phyloP scores from a whole-genome alignment of 2,329 filamentous ascomycete species.

The Samsoniella hepiali region DNA sequence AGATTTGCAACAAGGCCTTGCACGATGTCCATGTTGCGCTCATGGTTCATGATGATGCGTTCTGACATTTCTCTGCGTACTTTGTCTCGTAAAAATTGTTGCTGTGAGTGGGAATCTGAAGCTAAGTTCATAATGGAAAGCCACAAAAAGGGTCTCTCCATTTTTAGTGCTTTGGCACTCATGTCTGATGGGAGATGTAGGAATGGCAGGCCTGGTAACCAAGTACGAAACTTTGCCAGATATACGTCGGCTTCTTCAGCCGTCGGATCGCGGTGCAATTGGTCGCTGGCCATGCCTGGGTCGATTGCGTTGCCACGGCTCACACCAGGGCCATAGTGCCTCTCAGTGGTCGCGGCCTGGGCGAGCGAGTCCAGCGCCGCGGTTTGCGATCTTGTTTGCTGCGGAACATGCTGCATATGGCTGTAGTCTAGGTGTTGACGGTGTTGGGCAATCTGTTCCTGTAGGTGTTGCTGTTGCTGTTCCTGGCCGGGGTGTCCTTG shows the following conservation, averaged over 20 bases:
- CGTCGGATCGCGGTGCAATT: conserved; percentile 29
- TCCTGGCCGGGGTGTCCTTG: conserved; percentile 17
- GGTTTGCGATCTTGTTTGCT: conserved; percentile 14
- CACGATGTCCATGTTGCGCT: conserved; percentile 50
- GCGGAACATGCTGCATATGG: conserved; percentile 19
- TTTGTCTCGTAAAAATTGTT: conserved; percentile 38
- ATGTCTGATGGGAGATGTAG: conserved; percentile 38
- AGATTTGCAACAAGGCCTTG: conserved; percentile 46
- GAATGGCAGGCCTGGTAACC: conserved; percentile 44
- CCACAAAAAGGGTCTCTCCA: conserved; percentile 48
- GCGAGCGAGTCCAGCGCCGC: conserved; percentile 29
- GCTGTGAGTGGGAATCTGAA: conserved; percentile 39
- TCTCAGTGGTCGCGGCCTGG: conserved; percentile 34
- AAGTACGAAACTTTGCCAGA: conserved; percentile 40
- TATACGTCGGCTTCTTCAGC: conserved; percentile 37
- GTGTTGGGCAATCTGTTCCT: conserved; percentile 12
- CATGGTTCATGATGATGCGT: conserved; percentile 46
- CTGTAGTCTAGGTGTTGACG: conserved; percentile 13
- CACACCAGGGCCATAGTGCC: conserved; percentile 19
- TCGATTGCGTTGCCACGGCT: conserved; percentile 17
- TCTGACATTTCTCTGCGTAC: conserved; percentile 44
- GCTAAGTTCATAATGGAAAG: conserved; percentile 47
- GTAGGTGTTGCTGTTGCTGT: conserved; percentile 19
- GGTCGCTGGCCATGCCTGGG: conserved; percentile 15
- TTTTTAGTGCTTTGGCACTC: conserved; percentile 38